Base-by-base conservation (phyloP, 1,284 basidiomycete genomes). In the Microbotryum silenes-acaulis region DNA sequence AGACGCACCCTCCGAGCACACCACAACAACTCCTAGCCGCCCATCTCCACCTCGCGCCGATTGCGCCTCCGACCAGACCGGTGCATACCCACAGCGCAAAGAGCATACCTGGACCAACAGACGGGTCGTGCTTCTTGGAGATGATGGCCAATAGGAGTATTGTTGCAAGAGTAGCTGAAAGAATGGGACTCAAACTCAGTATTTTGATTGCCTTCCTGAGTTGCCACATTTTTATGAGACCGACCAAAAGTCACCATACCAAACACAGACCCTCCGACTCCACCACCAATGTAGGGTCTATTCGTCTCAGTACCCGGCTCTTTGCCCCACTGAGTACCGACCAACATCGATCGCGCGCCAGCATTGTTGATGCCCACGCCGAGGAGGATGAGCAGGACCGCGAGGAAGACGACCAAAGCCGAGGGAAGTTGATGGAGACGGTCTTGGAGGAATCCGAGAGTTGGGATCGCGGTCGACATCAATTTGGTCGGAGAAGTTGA, bases 371-470 rank as follows among this genome's bases (percentile, higher is more conserved):
- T 16, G 18, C 49, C 25, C 27, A 66, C 21, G 4, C 51, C 53
- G 16, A 63, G 54, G 42, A 61, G 50, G 49, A 61, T 49, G 42
- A 61, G 53, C 37, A 47, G 50, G 21, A 60, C 59, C 25, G 59
- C 61, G 42, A 66, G 6, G 29, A 63, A 25, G 56, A 59, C 51
- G 18, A 31, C 78, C 87, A 91, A 72, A 81, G 91, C 54, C 81
- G 83, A 33, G 88, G 92, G 75, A 85, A 88, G 74, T 85, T 91
- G 47, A 86, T 91, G 54, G 88, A 94, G 77, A 82, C 89, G 2
- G 67, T 76, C 21, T 84, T 91, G 72, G 87, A 91, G 74, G 81
- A 85, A 61, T 1, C 64, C 64, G 7, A 20, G 8, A 10, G 42
- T 33, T 16, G n/a, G 21, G 4, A 48, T 2, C 10, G 33, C 18